phyloP scores from a whole-genome alignment of 2,329 filamentous ascomycete species.

The Aspergillus glaucus region DNA sequence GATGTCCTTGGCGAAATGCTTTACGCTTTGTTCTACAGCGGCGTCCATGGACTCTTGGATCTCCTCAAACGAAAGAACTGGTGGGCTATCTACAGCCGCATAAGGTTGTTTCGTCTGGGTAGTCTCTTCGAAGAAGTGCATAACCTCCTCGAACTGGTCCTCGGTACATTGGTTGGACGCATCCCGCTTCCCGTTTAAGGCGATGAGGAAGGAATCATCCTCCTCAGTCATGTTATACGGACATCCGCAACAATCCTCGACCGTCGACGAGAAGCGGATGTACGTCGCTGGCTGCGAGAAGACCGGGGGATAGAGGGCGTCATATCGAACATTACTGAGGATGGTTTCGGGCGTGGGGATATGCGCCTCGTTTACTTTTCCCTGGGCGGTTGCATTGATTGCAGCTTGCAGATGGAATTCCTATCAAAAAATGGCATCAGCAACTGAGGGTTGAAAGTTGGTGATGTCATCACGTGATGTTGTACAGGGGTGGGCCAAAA shows the following conservation, averaged over 20 bases:
- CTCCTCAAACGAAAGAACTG: constrained; percentile 66
- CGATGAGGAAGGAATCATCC: constrained; percentile 77
- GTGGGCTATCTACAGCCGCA: constrained; percentile 81
- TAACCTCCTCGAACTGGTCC: constrained; percentile 86
- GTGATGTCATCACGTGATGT: constrained; percentile 35
- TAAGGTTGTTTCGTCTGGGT: constrained; percentile 78
- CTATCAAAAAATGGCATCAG: constrained; percentile 43
- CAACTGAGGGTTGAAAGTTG: constrained; percentile 12
- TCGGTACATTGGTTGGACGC: constrained; percentile 65
- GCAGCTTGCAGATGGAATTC: constrained; percentile 94
- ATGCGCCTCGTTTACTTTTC: constrained; percentile 57
- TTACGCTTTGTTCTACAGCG: constrained; percentile 48
- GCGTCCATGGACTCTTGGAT: constrained; percentile 65
- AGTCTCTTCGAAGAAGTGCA: constrained; percentile 91
- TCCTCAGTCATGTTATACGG: constrained; percentile 92
- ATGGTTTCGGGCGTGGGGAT: constrained; percentile 63
- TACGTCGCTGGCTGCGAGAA: constrained; percentile 87
- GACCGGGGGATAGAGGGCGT: constrained; percentile 71
- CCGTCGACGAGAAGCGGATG: constrained; percentile 95
- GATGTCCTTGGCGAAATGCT: constrained; percentile 64
- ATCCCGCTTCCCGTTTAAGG: constrained; percentile 72
- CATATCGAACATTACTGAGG: constrained; percentile 68
- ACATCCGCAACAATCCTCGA: constrained; percentile 87
- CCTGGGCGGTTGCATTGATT: constrained; percentile 57
- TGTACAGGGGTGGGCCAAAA: constrained; percentile 27